Evolutionary conservation across 768 basidiomycete genomes (phyloP), one percentile per base, ranked within the genome.

Genomic region (Leccinum variicolor): DNA sequence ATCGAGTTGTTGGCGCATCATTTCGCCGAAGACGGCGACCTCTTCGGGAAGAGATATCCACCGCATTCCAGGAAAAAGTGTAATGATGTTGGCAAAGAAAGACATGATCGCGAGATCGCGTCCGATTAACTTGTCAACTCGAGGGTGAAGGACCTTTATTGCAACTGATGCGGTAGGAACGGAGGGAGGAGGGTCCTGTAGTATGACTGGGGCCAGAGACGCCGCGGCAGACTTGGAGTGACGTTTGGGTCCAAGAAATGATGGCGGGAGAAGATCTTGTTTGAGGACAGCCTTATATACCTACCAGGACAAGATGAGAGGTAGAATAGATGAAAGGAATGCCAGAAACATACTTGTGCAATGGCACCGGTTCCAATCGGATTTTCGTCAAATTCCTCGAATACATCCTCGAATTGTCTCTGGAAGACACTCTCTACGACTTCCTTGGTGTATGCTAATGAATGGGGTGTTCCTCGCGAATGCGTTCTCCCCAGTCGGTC

Each of bases 341-440:
- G 47, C 63, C 69, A 82, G 9, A 19, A 26, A 53, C 63, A 19
- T 58, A 64, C 70, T 75, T 99, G 97, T 19, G 96, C 97, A 61
- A 99, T 97, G n/a, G 97, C 95, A 25, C 97, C 97, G 10, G 90
- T 91, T n/a, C 97, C 97, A 52, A 99, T 96, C 4, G 97, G 95
- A 6, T 69, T 77, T 57, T 85, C 79, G 55, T 92, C 85, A 67
- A 99, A 98, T 56, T 90, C 83, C 63, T 93, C 91, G 64, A 99
- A 98, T 11, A 98, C 90, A 13, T 97, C 81, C 5, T 87, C 80
- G 66, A 99, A 97, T 5, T 86, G 84, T 36, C 84, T 79, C 50
- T 86, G 84, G 70, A 98, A 98, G 19, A 92, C 92, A 4, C 76
- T 74, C 70, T 96, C 89, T 61, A 99, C 86, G 54, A 92, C 87